A percentile compares a stretch with the other conserved stretches of the same genome.
Evolutionary conservation across 768 basidiomycete species (phyloP).

Genomic region (Leucosporidium creatinivorum): DNA sequence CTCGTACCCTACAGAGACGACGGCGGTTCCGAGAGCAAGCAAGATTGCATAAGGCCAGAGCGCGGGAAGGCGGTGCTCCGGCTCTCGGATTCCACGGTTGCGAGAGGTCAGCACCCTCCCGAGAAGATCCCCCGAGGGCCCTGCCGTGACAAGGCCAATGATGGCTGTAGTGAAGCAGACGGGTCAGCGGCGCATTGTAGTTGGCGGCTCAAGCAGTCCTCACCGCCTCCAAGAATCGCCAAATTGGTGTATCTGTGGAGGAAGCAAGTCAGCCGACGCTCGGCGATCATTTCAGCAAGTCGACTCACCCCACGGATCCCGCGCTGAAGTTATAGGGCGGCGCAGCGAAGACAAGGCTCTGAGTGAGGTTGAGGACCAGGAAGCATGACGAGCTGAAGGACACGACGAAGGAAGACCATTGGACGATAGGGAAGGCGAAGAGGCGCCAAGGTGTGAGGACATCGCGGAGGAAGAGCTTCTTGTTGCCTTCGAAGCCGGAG

Average conservation of each 20-base stretch:
- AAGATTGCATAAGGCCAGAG: neutral
- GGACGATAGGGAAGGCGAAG: neutral
- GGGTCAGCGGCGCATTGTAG: neutral
- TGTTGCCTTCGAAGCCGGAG: neutral
- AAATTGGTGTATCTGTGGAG: neutral
- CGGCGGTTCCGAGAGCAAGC: neutral
- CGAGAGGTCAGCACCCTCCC: neutral
- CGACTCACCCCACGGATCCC: neutral
- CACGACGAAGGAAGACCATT: neutral
- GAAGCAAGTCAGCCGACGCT: neutral
- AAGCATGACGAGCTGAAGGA: neutral
- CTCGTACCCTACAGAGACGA: neutral
- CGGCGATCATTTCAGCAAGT: no score
- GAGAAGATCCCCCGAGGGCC: neutral
- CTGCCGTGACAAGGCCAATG: neutral
- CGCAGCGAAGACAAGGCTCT: neutral
- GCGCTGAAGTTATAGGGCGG: neutral
- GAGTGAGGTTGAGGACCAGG: constrained; percentile 5
- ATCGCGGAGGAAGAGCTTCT: neutral
- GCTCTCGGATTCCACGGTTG: neutral
- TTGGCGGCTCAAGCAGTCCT: no score
- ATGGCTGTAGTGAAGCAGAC: neutral
- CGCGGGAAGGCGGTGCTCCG: neutral
- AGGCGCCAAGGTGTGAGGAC: neutral
- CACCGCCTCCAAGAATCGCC: no score